Conservation (phyloP, 1,284 basidiomycete species). For the Ganoderma resinaceum region DNA sequence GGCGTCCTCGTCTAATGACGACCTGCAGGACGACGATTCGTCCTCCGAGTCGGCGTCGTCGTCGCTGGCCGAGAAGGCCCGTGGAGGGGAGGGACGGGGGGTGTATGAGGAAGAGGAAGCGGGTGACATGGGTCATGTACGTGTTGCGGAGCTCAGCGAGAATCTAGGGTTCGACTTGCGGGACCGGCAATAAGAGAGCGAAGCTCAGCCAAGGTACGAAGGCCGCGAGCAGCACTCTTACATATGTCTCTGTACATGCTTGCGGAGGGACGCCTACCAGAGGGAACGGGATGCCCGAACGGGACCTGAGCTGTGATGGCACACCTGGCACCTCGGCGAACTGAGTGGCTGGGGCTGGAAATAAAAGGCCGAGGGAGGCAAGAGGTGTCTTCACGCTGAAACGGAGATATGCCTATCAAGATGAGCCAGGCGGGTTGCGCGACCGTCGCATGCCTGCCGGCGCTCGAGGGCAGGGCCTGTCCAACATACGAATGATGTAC, state of each 20-base stretch:
- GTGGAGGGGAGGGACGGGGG: slow-evolving; percentile 14
- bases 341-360: slow-evolving; percentile 9
- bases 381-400: slow-evolving; percentile 1
- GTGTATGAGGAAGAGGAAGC: slow-evolving; percentile 15
- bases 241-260: slow-evolving; percentile 13
- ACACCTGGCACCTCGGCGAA: slow-evolving; percentile 7
- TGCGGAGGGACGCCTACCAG: slow-evolving; percentile 1
- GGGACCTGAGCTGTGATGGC: slow-evolving; percentile 13
- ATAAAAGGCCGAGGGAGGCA: slow-evolving; percentile 18
- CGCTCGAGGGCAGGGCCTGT: neutral
- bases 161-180: neutral
- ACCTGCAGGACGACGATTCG: slow-evolving; percentile 44
- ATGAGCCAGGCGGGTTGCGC: slow-evolving; percentile 23
- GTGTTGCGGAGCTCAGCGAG: neutral
- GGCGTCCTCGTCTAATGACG: slow-evolving; percentile 67
- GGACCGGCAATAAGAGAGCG: neutral
- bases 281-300: slow-evolving; percentile 25
- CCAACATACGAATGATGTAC: slow-evolving; percentile 19
- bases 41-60: slow-evolving; percentile 39
- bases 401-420: slow-evolving; percentile 9
- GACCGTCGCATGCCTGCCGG: slow-evolving; percentile 23
- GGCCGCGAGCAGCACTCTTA: slow-evolving; percentile 14
- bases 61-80: slow-evolving; percentile 11
- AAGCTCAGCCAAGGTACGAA: neutral
- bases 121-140: slow-evolving; percentile 24